Conservation (phyloP, 805 yeast genomes). For the Nematodospora valgi region DNA sequence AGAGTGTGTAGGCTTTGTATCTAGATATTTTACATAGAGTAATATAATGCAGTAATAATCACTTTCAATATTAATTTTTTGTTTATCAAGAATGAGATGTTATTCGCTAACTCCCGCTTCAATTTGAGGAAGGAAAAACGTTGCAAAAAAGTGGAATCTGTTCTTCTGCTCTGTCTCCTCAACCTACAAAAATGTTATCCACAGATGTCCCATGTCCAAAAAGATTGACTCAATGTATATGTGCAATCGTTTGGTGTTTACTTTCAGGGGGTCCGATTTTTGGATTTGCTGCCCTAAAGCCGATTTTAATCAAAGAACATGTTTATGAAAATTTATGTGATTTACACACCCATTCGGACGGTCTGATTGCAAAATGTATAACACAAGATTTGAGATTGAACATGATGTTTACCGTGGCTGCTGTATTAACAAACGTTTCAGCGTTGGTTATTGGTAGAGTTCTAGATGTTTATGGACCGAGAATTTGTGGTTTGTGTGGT, state of each 20-base stretch:
- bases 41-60: neutral
- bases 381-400: slow-evolving; percentile 53
- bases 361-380: slow-evolving; percentile 41
- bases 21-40: neutral
- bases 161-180: too few relatives aligned
- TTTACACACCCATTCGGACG: slow-evolving; percentile 6
- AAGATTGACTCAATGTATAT: slow-evolving; percentile 36
- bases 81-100: too few relatives aligned
- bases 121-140: too few relatives aligned
- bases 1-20: slow-evolving; percentile 2
- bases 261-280: slow-evolving; percentile 57
- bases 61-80: too few relatives aligned
- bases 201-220: slow-evolving; percentile 6
- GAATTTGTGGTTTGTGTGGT: slow-evolving; percentile 51
- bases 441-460: slow-evolving; percentile 50
- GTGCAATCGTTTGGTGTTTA: slow-evolving; percentile 55
- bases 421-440: slow-evolving; percentile 52
- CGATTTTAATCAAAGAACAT: slow-evolving; percentile 46
- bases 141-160: too few relatives aligned
- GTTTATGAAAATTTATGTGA: slow-evolving; percentile 43
- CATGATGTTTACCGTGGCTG: slow-evolving; percentile 58
- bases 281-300: slow-evolving; percentile 60
- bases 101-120: too few relatives aligned
- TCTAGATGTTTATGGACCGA: slow-evolving; percentile 51
- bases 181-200: slow-evolving; percentile 10